Evolutionary conservation across 257 asterid genomes (phyloP).

Genomic region (Solanum chmielewskii): DNA sequence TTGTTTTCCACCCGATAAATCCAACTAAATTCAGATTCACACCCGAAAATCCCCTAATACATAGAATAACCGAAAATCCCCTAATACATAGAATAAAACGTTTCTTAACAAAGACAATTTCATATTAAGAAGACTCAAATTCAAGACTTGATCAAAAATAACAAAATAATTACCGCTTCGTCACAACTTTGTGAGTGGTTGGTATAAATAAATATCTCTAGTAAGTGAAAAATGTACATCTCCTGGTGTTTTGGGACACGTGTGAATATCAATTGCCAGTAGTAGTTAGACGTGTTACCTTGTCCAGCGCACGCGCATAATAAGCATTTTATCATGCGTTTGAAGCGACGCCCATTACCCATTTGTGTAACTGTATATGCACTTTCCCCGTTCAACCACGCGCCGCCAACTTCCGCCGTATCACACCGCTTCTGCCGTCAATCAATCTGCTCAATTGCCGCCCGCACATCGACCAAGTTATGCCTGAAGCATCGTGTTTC

Average conservation of each 20-base stretch:
- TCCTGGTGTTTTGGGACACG: background rate
- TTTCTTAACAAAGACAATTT: rapidly evolving
- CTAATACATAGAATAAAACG: no score
- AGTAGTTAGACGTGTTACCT: background rate
- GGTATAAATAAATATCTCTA: background rate
- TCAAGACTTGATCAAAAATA: no score
- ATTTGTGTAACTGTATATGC: background rate
- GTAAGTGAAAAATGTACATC: background rate
- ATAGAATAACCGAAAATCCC: no score
- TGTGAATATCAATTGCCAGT: background rate
- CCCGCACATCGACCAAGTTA: background rate
- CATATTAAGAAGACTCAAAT: rapidly evolving
- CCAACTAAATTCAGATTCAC: no score
- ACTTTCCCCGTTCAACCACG: background rate
- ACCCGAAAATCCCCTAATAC: no score
- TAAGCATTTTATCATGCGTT: conserved; percentile 3
- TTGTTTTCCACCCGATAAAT: rapidly evolving
- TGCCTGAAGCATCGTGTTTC: background rate
- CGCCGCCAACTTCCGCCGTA: conserved; percentile 4
- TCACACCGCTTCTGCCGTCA: background rate
- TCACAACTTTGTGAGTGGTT: rapidly evolving
- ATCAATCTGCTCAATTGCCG: background rate
- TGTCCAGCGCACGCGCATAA: conserved; percentile 7
- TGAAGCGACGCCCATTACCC: conserved; percentile 9
- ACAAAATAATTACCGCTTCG: rapidly evolving